Evolutionary conservation across 2,329 filamentous ascomycete species (phyloP), one percentile per base, ranked within the genome.

Genomic region (Rhynchosporium agropyri): DNA sequence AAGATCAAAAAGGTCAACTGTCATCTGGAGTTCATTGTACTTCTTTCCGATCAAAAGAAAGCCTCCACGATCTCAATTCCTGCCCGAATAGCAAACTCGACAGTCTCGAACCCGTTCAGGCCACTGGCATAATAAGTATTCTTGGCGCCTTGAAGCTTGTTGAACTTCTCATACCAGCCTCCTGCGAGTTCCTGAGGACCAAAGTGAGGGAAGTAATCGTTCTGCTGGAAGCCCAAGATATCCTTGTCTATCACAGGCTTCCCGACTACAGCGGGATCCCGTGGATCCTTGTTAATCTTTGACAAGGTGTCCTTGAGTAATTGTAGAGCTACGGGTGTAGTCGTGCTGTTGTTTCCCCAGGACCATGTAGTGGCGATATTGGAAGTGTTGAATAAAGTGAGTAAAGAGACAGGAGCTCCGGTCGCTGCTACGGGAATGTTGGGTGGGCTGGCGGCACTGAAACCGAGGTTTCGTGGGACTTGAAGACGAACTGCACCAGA

Each of bases 201-300:
- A 12, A 62, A 62, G 57, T 58, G 60, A 31, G 54, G 60, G 29
- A 58, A 58, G 46, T 53, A 58, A 38, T 62, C 54, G 29, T 58
- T 58, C n/a, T 46, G 15, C 36, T 53, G 54, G 33, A 58, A 50
- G 8, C 40, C 60, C 46, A 58, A 28, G 6, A 58, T 48, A 54
- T 62, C 60, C 4, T 45, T 36, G 31, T 62, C 54, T 1, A 54
- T 58, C 7, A 62, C 51, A 20, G 60, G 42, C 20, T 40, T 31
- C 2, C 54, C 31, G 10, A 51, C 38, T 3, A 54, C 36, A 10
- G 28, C 13, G 1, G 54, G 20, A 53, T 53, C 28, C 8, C n/a
- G 31, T 20, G 46, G 54, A 33, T 62, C 48, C 36, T 46, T 58
- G 38, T 62, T 58, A 45, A 62, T 36, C 15, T 33, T 53, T 33